Percentiles rank a stretch among this genome's conserved stretches.
Evolutionary conservation across 2,329 filamentous ascomycete genomes (phyloP).

Genomic region (Fusarium sp.): DNA sequence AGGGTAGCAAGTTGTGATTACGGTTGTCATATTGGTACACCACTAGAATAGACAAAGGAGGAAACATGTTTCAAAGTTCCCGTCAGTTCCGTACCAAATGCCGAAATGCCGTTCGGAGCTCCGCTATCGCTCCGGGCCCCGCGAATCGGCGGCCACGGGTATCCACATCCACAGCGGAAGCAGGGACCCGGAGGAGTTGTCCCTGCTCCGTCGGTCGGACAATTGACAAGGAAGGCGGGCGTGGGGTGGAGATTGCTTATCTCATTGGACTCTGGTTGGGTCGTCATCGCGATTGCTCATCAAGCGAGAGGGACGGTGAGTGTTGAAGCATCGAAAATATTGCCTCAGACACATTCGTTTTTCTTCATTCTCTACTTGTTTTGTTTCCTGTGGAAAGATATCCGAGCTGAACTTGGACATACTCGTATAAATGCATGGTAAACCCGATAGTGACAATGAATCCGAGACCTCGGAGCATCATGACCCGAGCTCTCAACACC

Average conservation of each 20-base stretch:
- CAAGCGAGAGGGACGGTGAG: not conserved
- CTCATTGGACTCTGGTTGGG: slow-evolving; percentile 11
- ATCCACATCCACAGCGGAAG: slow-evolving; percentile 19
- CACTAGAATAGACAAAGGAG: not conserved
- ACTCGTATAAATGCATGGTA: slow-evolving; percentile 36
- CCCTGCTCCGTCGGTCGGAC: not conserved
- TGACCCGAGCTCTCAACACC: not conserved
- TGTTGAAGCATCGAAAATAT: not conserved
- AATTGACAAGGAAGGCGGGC: not conserved
- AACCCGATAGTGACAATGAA: slow-evolving; percentile 26
- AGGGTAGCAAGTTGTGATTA: not conserved
- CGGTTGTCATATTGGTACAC: not conserved
- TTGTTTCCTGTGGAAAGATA: not conserved
- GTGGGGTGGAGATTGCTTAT: slow-evolving; percentile 17
- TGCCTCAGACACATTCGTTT: not conserved
- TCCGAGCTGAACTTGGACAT: not conserved
- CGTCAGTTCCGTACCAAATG: not conserved
- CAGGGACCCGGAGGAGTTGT: slow-evolving; percentile 12
- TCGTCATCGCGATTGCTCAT: not conserved
- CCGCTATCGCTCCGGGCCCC: slow-evolving; percentile 23
- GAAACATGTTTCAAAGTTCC: not conserved
- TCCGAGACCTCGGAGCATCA: slow-evolving; percentile 16
- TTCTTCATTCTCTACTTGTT: not conserved
- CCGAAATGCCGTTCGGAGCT: slow-evolving; percentile 1
- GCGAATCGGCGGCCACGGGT: slow-evolving; percentile 18